Conservation (phyloP, 2,329 filamentous ascomycete genomes). For the Coleophoma eucalyptorum region DNA sequence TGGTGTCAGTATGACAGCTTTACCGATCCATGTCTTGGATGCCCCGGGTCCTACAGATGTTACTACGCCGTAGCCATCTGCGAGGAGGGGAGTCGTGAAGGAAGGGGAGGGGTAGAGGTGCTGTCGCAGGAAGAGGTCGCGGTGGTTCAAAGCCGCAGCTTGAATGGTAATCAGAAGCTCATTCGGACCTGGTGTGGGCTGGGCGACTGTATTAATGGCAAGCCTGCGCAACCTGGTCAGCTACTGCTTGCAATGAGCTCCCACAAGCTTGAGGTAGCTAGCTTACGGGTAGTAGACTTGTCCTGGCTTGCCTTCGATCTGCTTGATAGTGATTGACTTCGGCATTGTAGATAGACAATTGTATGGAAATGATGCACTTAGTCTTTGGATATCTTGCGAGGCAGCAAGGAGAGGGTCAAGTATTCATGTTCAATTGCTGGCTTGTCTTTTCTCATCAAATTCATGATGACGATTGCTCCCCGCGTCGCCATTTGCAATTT, state of each 20-base stretch:
- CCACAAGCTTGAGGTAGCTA: not conserved
- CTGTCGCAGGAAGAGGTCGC: slow-evolving; percentile 91
- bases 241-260: not conserved
- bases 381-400: no score
- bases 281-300: slow-evolving; percentile 78
- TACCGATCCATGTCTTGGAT: slow-evolving; percentile 49
- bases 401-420: no score
- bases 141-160: slow-evolving; percentile 86
- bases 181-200: slow-evolving; percentile 57
- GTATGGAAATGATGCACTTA: no score
- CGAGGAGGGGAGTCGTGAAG: slow-evolving; percentile 73
- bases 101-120: slow-evolving; percentile 84
- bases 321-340: slow-evolving; percentile 39
- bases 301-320: slow-evolving; percentile 78
- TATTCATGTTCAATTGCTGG: no score
- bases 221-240: slow-evolving; percentile 37
- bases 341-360: slow-evolving; percentile 13
- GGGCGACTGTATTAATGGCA: slow-evolving; percentile 55
- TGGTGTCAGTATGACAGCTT: slow-evolving; percentile 76
- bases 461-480: no score
- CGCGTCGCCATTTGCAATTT: no score
- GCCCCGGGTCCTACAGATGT: slow-evolving; percentile 54
- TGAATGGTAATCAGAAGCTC: slow-evolving; percentile 74
- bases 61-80: slow-evolving; percentile 79
- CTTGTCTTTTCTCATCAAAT: no score